These are phyloP conservation scores for Saccharomycopsis olivae DNA, from an alignment of 805 yeast genomes.

Conservation along the genomic window DNA sequence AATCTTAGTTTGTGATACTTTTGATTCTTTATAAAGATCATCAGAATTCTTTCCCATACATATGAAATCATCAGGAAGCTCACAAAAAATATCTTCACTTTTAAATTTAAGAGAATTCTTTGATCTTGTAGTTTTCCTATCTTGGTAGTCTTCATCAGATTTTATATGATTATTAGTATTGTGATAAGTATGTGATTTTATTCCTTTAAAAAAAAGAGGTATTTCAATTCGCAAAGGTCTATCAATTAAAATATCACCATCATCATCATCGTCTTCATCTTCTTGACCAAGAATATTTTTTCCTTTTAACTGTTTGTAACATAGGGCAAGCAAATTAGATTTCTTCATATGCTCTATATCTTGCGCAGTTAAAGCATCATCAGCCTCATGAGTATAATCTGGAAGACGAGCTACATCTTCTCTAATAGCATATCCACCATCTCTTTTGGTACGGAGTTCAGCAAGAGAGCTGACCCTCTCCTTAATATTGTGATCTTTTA, in stretches of 20 bases:
- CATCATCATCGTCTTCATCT: conserved; percentile 8
- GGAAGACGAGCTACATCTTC: conserved; percentile 32
- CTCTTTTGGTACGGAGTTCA: conserved; percentile 51
- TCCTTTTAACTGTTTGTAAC: conserved; percentile 3
- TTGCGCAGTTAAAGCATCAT: neutral
- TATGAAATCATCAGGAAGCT: conserved; percentile 12
- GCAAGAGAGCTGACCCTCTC: conserved; percentile 51
- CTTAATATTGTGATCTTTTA: conserved; percentile 14
- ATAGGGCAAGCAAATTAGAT: conserved; percentile 4
- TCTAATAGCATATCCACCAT: conserved; percentile 34
- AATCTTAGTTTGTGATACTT: conserved; percentile 7
- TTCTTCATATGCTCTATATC: neutral
- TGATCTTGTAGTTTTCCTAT: neutral
- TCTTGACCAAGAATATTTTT: neutral
- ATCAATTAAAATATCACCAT: conserved; percentile 8
- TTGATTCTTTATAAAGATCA: conserved; percentile 4
- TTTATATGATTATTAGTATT: conserved; percentile 3
- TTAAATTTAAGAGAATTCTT: neutral
- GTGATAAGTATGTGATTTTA: conserved; percentile 2
- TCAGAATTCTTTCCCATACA: neutral
- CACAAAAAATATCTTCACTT: neutral
- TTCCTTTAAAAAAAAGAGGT: conserved; percentile 17
- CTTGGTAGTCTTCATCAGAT: neutral
- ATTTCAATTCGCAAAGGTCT: conserved; percentile 5
- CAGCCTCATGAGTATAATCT: neutral